Evolutionary conservation across 2,329 filamentous ascomycete genomes (phyloP).

Genomic region (Davidsoniella virescens): DNA sequence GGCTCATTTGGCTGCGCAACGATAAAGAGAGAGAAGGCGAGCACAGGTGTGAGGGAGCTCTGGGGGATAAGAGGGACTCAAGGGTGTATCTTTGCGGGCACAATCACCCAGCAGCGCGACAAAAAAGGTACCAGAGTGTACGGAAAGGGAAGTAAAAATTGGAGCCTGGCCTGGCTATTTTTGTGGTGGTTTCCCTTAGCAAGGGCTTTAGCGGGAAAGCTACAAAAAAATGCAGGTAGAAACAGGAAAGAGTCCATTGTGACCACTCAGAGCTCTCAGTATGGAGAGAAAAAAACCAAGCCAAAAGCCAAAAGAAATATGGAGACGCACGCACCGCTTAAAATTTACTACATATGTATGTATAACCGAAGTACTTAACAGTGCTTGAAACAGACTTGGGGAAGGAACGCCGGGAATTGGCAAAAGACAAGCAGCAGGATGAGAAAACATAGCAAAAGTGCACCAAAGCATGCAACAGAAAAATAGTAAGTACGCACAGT

Average conservation of each 20-base stretch:
- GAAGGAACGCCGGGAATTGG: too few relatives aligned
- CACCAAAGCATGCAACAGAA: too few relatives aligned
- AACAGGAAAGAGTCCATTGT: neutral
- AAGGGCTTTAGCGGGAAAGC: neutral
- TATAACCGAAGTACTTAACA: neutral
- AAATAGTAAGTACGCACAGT: too few relatives aligned
- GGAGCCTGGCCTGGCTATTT: neutral
- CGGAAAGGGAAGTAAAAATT: slow-evolving; percentile 3
- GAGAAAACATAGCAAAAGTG: too few relatives aligned
- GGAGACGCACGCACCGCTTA: slow-evolving; percentile 1
- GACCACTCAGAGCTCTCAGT: too few relatives aligned
- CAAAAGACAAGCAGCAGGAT: too few relatives aligned
- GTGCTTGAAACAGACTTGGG: too few relatives aligned
- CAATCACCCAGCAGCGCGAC: slow-evolving; percentile 12
- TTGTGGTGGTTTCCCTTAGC: neutral
- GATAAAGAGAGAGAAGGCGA: slow-evolving; percentile 13
- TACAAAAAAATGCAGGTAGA: neutral
- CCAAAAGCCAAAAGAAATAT: neutral
- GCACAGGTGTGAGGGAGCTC: slow-evolving; percentile 13
- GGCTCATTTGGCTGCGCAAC: neutral
- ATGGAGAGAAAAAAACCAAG: neutral
- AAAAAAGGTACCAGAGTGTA: slow-evolving; percentile 9
- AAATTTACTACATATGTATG: neutral
- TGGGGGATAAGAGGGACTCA: slow-evolving; percentile 13
- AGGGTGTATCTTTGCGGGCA: neutral